Base-by-base conservation (phyloP, 495 filamentous ascomycete genomes). In the Aspergillus haitiensis region DNA sequence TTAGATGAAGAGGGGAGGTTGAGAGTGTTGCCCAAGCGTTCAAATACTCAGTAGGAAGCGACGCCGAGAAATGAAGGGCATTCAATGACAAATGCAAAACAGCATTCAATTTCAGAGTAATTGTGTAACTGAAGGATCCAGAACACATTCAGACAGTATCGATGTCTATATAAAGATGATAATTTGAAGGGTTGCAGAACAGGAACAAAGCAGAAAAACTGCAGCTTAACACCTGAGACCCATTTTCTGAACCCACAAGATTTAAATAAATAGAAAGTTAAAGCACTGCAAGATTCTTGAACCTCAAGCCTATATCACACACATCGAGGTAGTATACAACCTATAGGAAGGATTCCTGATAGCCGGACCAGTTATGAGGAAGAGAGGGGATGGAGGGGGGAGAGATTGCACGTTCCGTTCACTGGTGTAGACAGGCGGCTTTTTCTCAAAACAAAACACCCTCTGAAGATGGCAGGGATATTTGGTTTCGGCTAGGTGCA, bases 271-370 rank as follows among this genome's bases (percentile, higher is more conserved):
- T 10, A 21, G 44, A 42, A 39, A 50, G 37, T 13, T 13, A 42
- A 18, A 45, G 39, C 21, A 52, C 56, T 32, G 56, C 34, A 45
- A 32, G 27, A 13, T 34, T 34, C 39, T 42, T 21, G 15, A 45
- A 36, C 21, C 35, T 36, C 36, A 16, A 52, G 36, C 37, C 34
- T 58, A 51, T 42, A 58, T 52, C 48, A 53, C 49, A 53, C 60
- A 40, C 48, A 48, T 49, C 15, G 18, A 52, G 59, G 42, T 34
- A 51, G 60, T 47, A 56, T 54, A 48, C 42, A 42, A 50, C 35
- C 35, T 40, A 55, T 27, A 44, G 51, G 18, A 50, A 50, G 39
- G 35, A 21, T 27, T 47, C 8, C 6, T 31, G 21, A 34, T 36
- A 27, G 39, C 34, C 27, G 16, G 53, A 27, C 21, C 21, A 27